A percentile compares a stretch with the other conserved stretches of the same genome.
phyloP scores from a whole-genome alignment of 768 basidiomycete species.

The Hirschioporus abietinus region DNA sequence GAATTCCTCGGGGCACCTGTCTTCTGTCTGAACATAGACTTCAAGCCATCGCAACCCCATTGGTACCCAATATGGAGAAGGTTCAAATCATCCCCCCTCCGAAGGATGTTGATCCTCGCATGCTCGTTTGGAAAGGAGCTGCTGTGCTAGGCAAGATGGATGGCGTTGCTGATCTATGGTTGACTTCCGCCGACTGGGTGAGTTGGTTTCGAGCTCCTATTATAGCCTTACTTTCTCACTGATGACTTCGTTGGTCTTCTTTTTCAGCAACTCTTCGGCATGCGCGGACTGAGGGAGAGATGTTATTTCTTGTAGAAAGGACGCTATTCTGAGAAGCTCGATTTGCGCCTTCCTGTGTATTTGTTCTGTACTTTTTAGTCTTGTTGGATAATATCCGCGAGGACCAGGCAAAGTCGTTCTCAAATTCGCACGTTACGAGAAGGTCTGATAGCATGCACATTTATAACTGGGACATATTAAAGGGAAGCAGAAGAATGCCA shows the following conservation, averaged over 20 bases:
- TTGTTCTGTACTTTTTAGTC: neutral
- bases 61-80: slow-evolving; percentile 80
- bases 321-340: neutral
- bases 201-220: slow-evolving; percentile 17
- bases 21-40: slow-evolving; percentile 36
- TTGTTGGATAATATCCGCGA: neutral
- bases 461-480: neutral
- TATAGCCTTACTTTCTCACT: slow-evolving; percentile 8
- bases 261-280: slow-evolving; percentile 65
- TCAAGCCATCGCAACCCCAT: slow-evolving; percentile 78
- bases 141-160: slow-evolving; percentile 92
- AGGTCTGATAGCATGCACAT: neutral
- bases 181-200: slow-evolving; percentile 85
- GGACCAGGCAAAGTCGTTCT: neutral
- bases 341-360: neutral
- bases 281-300: slow-evolving; percentile 76
- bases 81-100: slow-evolving; percentile 93
- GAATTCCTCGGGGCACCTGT: neutral
- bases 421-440: neutral
- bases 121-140: slow-evolving; percentile 94
- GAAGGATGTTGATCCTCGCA: slow-evolving; percentile 85
- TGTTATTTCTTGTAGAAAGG: slow-evolving; percentile 40
- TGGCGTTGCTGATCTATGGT: slow-evolving; percentile 83
- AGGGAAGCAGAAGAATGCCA: neutral
- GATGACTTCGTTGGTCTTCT: neutral